Conservation (phyloP, 2,329 filamentous ascomycete genomes). For the Botryosphaeria dothidea region DNA sequence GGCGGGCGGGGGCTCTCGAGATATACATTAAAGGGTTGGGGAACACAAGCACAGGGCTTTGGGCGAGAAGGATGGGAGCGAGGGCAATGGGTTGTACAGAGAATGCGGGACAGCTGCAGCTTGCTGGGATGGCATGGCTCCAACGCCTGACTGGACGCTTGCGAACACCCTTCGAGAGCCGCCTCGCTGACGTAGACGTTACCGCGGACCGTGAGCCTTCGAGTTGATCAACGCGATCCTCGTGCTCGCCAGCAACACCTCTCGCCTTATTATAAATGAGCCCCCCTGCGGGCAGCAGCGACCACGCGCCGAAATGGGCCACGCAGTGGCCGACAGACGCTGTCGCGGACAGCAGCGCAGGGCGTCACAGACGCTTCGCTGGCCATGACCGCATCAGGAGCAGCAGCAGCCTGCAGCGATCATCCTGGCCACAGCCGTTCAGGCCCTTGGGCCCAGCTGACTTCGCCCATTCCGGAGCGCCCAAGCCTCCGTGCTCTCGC, state of each 20-base stretch:
- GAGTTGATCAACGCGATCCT: conserved; percentile 13
- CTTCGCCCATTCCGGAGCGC: not conserved
- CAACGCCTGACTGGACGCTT: conserved; percentile 15
- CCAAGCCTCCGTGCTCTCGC: not conserved
- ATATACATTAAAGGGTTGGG: conserved; percentile 6
- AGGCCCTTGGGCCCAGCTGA: conserved; percentile 13
- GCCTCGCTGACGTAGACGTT: conserved; percentile 18
- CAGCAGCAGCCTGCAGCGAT: not conserved
- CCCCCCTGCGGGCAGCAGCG: conserved; percentile 6
- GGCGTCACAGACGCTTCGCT: not conserved
- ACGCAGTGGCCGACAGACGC: not conserved
- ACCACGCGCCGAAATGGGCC: too few relatives aligned
- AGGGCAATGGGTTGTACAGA: conserved; percentile 16
- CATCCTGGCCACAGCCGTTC: not conserved
- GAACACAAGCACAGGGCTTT: not conserved
- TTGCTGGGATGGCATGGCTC: conserved; percentile 9
- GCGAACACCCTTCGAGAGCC: conserved; percentile 15
- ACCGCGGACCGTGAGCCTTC: conserved; percentile 5
- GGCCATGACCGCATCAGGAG: conserved; percentile 1
- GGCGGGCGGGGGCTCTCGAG: not conserved
- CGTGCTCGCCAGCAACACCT: not conserved
- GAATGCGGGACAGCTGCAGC: conserved; percentile 16
- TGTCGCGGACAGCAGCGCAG: not conserved
- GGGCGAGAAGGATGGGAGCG: not conserved
- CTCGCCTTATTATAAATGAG: conserved; percentile 5